A percentile compares a stretch with the other conserved stretches of the same genome.
Conservation (phyloP, 352 stramenopile genomes). For the Peronosclerospora sorghi region DNA sequence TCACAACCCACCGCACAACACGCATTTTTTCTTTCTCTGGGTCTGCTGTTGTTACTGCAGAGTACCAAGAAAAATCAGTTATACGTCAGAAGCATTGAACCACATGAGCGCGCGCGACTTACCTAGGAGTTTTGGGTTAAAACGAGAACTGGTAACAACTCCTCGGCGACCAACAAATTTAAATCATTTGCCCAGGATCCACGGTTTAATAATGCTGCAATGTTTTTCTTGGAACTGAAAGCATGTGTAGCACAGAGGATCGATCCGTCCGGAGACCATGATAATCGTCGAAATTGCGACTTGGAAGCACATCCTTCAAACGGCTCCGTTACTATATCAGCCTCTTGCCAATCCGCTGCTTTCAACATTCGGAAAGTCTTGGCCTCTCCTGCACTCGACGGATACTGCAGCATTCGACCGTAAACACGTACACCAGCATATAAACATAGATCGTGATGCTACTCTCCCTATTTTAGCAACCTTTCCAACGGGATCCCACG, state of each 20-base stretch:
- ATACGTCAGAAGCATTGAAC: too few relatives aligned
- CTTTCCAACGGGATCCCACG: constrained; percentile 81
- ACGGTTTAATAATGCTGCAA: too few relatives aligned
- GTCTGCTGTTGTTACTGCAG: constrained; percentile 32
- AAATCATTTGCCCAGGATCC: constrained; percentile 76
- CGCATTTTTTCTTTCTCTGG: constrained; percentile 70
- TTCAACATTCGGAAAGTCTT: constrained; percentile 79
- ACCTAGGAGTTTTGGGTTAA: constrained; percentile 73
- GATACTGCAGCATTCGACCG: too few relatives aligned
- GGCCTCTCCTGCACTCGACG: constrained; percentile 73
- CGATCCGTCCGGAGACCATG: too few relatives aligned
- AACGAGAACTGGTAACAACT: constrained; percentile 67
- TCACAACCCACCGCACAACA: constrained; percentile 76
- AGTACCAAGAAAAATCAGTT: too few relatives aligned
- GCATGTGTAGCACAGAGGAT: constrained; percentile 72
- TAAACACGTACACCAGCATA: constrained; percentile 40
- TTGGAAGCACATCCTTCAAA: constrained; percentile 64
- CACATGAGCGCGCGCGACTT: too few relatives aligned
- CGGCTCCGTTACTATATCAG: too few relatives aligned
- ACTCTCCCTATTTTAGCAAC: constrained; percentile 15
- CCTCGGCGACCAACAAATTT: constrained; percentile 78
- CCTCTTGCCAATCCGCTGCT: constrained; percentile 75
- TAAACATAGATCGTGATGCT: neutral
- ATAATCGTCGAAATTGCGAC: constrained; percentile 72
- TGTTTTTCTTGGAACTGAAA: constrained; percentile 83